phyloP scores from a whole-genome alignment of 1,139 yeast genomes.

The Torulaspora pretoriensis region DNA sequence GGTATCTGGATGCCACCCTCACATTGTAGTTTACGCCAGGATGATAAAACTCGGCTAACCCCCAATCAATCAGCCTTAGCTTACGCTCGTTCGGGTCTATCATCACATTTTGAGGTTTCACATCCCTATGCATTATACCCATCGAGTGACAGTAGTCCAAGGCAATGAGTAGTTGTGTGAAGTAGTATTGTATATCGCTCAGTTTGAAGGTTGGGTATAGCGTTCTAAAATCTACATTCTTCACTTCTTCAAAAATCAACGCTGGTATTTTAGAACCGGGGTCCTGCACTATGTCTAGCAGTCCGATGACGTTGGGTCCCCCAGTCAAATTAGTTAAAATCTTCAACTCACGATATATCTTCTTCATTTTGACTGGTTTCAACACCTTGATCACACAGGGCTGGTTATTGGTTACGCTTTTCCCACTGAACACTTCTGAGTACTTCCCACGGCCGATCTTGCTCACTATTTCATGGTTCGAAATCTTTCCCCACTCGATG shows the following conservation, averaged over 20 bases:
- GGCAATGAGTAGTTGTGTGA: slow-evolving; percentile 64
- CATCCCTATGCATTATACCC: slow-evolving; percentile 84
- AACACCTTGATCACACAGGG: slow-evolving; percentile 69
- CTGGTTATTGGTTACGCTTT: slow-evolving; percentile 41
- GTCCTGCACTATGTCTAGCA: slow-evolving; percentile 73
- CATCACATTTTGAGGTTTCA: slow-evolving; percentile 82
- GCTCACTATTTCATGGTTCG: slow-evolving; percentile 62
- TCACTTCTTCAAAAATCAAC: slow-evolving; percentile 63
- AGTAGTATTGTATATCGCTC: slow-evolving; percentile 63
- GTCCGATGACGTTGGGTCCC: slow-evolving; percentile 67
- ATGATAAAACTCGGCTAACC: slow-evolving; percentile 77
- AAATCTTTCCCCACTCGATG: slow-evolving; percentile 68
- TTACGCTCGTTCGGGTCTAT: slow-evolving; percentile 63
- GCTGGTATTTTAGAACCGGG: slow-evolving; percentile 72
- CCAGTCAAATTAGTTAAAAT: slow-evolving; percentile 70
- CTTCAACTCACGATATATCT: slow-evolving; percentile 72
- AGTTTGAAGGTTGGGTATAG: slow-evolving; percentile 64
- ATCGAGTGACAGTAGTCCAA: slow-evolving; percentile 73
- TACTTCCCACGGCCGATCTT: slow-evolving; percentile 79
- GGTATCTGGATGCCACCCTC: slow-evolving; percentile 75
- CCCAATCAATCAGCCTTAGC: slow-evolving; percentile 77
- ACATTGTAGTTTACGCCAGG: slow-evolving; percentile 76
- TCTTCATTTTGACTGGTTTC: slow-evolving; percentile 76
- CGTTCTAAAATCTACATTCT: slow-evolving; percentile 67
- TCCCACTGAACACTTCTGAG: slow-evolving; percentile 72